Evolutionary conservation across 2,329 filamentous ascomycete species (phyloP), one percentile per base, ranked within the genome.

Genomic region (Remersonia thermophila): DNA sequence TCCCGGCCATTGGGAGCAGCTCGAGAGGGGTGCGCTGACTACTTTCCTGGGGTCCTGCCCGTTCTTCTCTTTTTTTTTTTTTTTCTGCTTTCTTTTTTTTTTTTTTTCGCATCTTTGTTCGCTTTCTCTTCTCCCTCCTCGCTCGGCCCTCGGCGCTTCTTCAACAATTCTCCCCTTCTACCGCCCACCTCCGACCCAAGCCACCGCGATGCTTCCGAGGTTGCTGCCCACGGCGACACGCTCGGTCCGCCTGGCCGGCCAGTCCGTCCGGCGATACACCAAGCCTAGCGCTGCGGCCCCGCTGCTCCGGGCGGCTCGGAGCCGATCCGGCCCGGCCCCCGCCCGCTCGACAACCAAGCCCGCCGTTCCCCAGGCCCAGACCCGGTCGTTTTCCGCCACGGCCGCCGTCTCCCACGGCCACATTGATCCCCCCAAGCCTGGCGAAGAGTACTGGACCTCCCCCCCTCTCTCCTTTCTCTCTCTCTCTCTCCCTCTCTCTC

Each of bases 401-500:
- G 54, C 71, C 9, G 52, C 63, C 38, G 58, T 62, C 36, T 62
- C 58, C 33, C 91, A 98, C 58, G 85, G 82, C 32, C 84, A 96
- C 57, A 62, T 95, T 49, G 74, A 78, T 38, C 73, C 82, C 20
- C 89, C 91, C 2, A 89, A 87, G 61, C 73, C 84, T 0, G 91
- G 91, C 32, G 84, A 96, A 69, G 91, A 95, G 84, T 93, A 66
- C 27, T 30, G n/a, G n/a, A n/a, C n/a, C n/a, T n/a, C n/a, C n/a
- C n/a, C n/a, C n/a, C n/a, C n/a, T 30, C 14, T 26, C 11, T 27
- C 31, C 9, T 16, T 14, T 17, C 17, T 30, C 33, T 14, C 6
- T 7, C 23, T 1, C 33, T 11, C 18, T 13, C 9, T 7, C 8
- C 30, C 6, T 3, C 18, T 14, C 15, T 14, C 25, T 44, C 5